Conservation (phyloP, 495 filamentous ascomycete genomes). For the Baudoinia panamericana region DNA sequence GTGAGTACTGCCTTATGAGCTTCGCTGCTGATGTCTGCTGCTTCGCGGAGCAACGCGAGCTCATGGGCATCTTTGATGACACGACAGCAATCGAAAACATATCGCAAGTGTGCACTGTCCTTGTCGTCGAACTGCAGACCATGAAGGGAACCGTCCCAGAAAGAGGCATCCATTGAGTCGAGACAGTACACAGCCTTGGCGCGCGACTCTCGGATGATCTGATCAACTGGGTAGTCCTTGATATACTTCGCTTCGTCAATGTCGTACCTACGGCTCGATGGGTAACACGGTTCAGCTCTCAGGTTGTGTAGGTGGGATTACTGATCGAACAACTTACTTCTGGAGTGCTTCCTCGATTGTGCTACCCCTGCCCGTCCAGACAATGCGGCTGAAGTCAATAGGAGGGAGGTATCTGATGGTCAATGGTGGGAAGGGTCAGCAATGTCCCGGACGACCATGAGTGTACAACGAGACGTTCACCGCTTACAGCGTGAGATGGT, state of each 20-base stretch:
- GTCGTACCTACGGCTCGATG: conserved; percentile 2
- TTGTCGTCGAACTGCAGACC: too few species aligned
- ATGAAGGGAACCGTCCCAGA: too few species aligned
- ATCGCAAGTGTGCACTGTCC: too few species aligned
- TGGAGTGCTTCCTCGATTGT: conserved; percentile 38
- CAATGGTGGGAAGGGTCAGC: too few species aligned
- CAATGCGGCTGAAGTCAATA: conserved; percentile 39
- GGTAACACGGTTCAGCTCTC: background rate
- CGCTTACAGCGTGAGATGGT: conserved; percentile 45
- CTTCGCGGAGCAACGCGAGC: conserved; percentile 60
- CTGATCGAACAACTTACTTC: conserved; percentile 35
- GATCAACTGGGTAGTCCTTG: conserved; percentile 21
- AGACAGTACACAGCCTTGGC: background rate
- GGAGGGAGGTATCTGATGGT: conserved; percentile 11
- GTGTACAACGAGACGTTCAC: too few species aligned
- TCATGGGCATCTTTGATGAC: conserved; percentile 73
- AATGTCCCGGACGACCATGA: conserved; percentile 13
- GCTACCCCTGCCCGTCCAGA: conserved; percentile 49
- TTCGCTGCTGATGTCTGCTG: conserved; percentile 59
- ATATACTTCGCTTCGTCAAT: conserved; percentile 8
- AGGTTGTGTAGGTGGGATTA: background rate
- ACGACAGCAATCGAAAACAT: conserved; percentile 53
- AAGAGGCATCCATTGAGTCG: too few species aligned
- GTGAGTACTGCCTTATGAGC: conserved; percentile 60
- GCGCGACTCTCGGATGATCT: conserved; percentile 36